These are phyloP conservation scores for Straminergon stramineum DNA, from an alignment of 225 moss, liverwort and hornwort genomes.

Conservation along the genomic window DNA sequence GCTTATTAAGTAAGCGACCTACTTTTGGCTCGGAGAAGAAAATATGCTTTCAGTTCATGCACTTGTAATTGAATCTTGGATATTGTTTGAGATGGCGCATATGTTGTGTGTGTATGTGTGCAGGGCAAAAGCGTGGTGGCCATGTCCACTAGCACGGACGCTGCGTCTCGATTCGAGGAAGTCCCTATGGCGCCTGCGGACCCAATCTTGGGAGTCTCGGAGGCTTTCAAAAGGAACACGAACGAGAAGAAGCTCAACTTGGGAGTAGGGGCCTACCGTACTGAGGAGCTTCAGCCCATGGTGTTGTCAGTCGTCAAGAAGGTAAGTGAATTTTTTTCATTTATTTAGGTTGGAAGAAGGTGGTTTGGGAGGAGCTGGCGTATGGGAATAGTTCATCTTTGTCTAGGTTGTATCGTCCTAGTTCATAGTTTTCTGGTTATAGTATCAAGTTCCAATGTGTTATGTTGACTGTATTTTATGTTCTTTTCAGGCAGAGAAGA, in stretches of 20 bases:
- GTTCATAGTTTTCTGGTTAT: not conserved
- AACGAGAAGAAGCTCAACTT: conserved; percentile 70
- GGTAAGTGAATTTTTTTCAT: conserved; percentile 9
- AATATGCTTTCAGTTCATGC: not conserved
- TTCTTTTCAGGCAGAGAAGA: conserved; percentile 59
- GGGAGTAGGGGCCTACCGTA: conserved; percentile 91
- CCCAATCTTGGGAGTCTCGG: conserved; percentile 85
- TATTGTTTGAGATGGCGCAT: not conserved
- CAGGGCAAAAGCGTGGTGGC: conserved; percentile 35
- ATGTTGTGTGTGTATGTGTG: not conserved
- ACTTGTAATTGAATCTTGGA: not conserved
- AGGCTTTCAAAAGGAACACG: conserved; percentile 70
- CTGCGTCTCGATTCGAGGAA: conserved; percentile 47
- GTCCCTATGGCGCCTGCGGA: conserved; percentile 82
- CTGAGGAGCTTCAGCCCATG: conserved; percentile 77
- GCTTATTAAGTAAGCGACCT: not conserved
- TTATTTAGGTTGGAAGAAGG: not conserved
- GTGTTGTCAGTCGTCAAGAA: conserved; percentile 85
- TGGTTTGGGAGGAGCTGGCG: not conserved
- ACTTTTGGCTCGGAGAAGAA: not conserved
- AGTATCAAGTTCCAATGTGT: not conserved
- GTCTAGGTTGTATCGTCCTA: not conserved
- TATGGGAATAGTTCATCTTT: not conserved
- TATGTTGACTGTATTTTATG: not conserved
- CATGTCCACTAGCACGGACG: conserved; percentile 58